A percentile compares a stretch with the other conserved stretches of the same genome.
Evolutionary conservation across 768 basidiomycete species (phyloP).

Genomic region (Lenzites betulinus): DNA sequence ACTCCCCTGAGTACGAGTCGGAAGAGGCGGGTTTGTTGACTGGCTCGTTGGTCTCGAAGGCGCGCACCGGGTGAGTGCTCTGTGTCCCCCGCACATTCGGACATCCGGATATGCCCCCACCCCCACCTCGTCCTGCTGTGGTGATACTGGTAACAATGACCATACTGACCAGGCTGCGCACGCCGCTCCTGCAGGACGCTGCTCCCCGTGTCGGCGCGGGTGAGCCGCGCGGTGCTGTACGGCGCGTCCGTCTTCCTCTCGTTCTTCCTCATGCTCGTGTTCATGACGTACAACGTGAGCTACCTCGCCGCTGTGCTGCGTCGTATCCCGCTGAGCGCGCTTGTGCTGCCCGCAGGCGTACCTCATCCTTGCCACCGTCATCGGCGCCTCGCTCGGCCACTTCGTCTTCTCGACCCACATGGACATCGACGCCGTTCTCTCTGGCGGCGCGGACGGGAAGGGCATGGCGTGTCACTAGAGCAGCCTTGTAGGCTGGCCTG

Average conservation of each 20-base stretch:
- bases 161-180: background rate
- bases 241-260: slow-evolving; percentile 77
- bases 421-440: slow-evolving; percentile 60
- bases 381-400: slow-evolving; percentile 84
- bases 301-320: background rate
- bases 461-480: slow-evolving; percentile 79
- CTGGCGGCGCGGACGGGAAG: slow-evolving; percentile 46
- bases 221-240: slow-evolving; percentile 69
- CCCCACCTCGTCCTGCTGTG: too few species aligned
- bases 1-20: slow-evolving; percentile 43
- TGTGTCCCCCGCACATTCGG: too few species aligned
- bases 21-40: slow-evolving; percentile 61
- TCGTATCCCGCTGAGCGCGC: background rate
- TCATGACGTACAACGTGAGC: slow-evolving; percentile 95
- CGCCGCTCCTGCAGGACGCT: slow-evolving; percentile 40
- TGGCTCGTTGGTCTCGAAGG: slow-evolving; percentile 44
- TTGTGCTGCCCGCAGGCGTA: slow-evolving; percentile 59
- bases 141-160: background rate
- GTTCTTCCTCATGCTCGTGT: slow-evolving; percentile 92
- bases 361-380: slow-evolving; percentile 77
- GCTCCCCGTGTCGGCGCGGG: slow-evolving; percentile 51
- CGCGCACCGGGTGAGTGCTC: slow-evolving; percentile 45
- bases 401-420: slow-evolving; percentile 70
- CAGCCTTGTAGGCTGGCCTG: too few species aligned
- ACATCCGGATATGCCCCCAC: too few species aligned